Evolutionary conservation across 192 early-diverging fungal genomes (phyloP).

Genomic region (Coemansia sp.): DNA sequence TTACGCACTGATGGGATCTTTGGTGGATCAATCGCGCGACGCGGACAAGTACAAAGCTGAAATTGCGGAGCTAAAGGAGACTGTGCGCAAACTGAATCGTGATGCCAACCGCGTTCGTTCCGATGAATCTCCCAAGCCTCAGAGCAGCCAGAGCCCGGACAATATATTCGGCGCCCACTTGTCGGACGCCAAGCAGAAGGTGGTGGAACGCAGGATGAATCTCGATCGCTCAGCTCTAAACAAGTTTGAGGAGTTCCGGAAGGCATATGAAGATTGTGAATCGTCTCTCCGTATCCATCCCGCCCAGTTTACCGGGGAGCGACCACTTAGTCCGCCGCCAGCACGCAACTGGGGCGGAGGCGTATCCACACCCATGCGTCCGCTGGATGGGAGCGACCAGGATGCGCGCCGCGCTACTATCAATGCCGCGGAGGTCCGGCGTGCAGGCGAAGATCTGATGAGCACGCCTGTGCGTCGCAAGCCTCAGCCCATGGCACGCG

Average conservation of each 20-base stretch:
- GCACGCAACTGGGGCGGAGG: conserved; percentile 26
- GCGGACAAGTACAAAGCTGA: conserved; percentile 20
- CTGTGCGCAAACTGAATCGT: conserved; percentile 24
- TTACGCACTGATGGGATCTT: conserved; percentile 20
- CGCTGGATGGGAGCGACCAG: conserved; percentile 19
- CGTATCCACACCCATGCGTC: conserved; percentile 32
- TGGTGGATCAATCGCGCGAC: conserved; percentile 29
- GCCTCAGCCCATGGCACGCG: conserved; percentile 26
- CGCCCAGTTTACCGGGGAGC: conserved; percentile 46
- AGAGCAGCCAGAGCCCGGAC: not conserved
- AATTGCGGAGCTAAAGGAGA: conserved; percentile 24
- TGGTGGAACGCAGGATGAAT: conserved; percentile 14
- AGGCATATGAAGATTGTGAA: conserved; percentile 48
- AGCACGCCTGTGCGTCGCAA: conserved; percentile 44
- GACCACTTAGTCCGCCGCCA: conserved; percentile 48
- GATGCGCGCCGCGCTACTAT: conserved; percentile 29
- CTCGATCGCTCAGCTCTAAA: conserved; percentile 38
- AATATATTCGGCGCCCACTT: conserved; percentile 36
- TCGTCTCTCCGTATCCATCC: conserved; percentile 42
- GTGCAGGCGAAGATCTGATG: conserved; percentile 46
- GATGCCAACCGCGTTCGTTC: conserved; percentile 1
- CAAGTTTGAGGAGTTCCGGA: conserved; percentile 50
- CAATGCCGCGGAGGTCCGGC: conserved; percentile 37
- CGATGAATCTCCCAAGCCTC: not conserved
- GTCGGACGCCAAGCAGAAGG: conserved; percentile 18